Evolutionary conservation across 129 eudicot genomes (phyloP).

Genomic region (Sambucus nigra): DNA sequence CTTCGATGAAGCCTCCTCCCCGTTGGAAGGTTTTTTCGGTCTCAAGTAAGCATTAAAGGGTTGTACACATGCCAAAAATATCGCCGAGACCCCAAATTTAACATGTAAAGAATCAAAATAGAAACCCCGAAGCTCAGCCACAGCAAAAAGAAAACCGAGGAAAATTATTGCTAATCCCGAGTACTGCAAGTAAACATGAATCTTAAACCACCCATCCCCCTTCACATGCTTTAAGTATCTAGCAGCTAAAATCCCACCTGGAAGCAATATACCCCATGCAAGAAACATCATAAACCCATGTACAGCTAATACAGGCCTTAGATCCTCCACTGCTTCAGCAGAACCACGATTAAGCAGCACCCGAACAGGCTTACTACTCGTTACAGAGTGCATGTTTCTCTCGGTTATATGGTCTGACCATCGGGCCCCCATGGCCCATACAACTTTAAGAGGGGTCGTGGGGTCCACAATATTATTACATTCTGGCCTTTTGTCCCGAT

Average conservation of each 20-base stretch:
- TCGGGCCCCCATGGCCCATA: conserved; percentile 91
- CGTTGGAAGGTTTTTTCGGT: conserved; percentile 50
- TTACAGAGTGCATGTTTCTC: conserved; percentile 72
- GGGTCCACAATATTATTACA: conserved; percentile 82
- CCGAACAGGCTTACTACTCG: conserved; percentile 60
- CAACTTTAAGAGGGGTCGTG: conserved; percentile 62
- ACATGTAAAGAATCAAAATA: conserved; percentile 55
- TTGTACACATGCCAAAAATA: conserved; percentile 57
- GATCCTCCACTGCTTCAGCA: conserved; percentile 78
- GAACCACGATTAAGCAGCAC: conserved; percentile 75
- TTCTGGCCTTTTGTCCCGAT: conserved; percentile 40
- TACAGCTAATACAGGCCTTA: conserved; percentile 79
- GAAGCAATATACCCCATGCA: conserved; percentile 87
- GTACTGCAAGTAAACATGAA: conserved; percentile 81
- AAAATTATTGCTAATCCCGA: conserved; percentile 75
- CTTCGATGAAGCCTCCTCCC: conserved; percentile 38
- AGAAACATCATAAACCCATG: conserved; percentile 98
- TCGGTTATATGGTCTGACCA: conserved; percentile 61
- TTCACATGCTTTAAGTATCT: conserved; percentile 67
- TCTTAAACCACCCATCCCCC: conserved; percentile 74
- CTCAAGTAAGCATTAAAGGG: conserved; percentile 78
- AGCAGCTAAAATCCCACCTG: conserved; percentile 75
- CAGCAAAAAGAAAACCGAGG: conserved; percentile 86
- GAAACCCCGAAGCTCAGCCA: conserved; percentile 79
- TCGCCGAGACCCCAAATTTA: conserved; percentile 59